Evolutionary conservation across 2,329 filamentous ascomycete genomes (phyloP), one percentile per base, ranked within the genome.

Genomic region (Fusarium sublunatum): DNA sequence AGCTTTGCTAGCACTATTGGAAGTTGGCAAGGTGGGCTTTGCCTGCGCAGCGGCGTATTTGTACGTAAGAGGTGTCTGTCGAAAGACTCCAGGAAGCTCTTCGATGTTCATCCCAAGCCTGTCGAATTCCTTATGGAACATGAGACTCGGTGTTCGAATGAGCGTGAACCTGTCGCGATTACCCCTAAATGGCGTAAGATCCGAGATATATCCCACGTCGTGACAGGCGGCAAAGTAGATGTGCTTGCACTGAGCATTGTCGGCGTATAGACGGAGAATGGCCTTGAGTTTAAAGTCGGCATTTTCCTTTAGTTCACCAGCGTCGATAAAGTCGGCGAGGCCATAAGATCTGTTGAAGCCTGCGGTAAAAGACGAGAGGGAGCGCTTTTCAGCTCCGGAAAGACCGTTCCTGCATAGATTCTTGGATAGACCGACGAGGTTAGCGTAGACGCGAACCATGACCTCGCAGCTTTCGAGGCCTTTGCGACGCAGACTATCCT

Each of bases 141-240:
- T 75, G 24, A 81, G 73, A n/a, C 78, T 79, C 1, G 73, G 53
- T 4, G 75, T 72, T 55, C 79, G 80, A 39, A 88, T 71, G 10
- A 88, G 80, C 1, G 85, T 88, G 56, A 88, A 81, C 46, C 80
- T 79, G 24, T 83, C 78, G 7, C 74, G 72, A 54, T 80, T 78
- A 39, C 80, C 81, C 39, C 75, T 76, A 65, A 84, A 83, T 7
- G 83, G 82, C 6, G 79, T 82, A 25, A 89, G 75, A 43, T 87
- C 79, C 7, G 83, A 81, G 41, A 87, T 74, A 69, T 88, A 72
- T 25, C 68, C 70, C 7, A 67, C 65, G 26, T 89, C 84, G 64
- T 88, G 86, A 66, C 86, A 89, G 35, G 82, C 86, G 6, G 85
- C 87, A 54, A 88, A 85, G 68, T 84, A 85, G 32, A 90, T 86